Percentiles rank a stretch among this genome's conserved stretches.
phyloP scores from a whole-genome alignment of 2,329 filamentous ascomycete genomes.

The Penicillium frequentans region DNA sequence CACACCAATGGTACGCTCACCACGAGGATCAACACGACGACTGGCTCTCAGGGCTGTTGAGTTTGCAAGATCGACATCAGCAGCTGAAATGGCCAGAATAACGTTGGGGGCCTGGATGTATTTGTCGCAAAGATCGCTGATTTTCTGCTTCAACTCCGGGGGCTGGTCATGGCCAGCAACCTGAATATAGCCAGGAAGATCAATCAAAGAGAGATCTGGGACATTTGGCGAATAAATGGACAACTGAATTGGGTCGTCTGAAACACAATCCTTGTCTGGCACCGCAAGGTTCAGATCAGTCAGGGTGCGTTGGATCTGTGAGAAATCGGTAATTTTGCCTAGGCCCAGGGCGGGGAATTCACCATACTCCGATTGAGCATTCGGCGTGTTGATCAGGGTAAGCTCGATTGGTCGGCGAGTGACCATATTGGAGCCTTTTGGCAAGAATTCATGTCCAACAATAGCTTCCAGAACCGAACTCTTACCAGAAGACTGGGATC shows the following conservation, averaged over 20 bases:
- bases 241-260: slow-evolving; percentile 93
- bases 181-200: slow-evolving; percentile 96
- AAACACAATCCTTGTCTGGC: slow-evolving; percentile 85
- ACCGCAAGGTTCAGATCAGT: slow-evolving; percentile 95
- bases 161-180: slow-evolving; percentile 91
- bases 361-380: slow-evolving; percentile 83
- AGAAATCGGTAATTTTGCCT: slow-evolving; percentile 86
- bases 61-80: slow-evolving; percentile 95
- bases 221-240: slow-evolving; percentile 95
- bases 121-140: slow-evolving; percentile 93
- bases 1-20: slow-evolving; percentile 96
- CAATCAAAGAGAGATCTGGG: slow-evolving; percentile 91
- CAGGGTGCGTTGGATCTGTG: slow-evolving; percentile 78
- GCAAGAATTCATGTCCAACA: slow-evolving; percentile 95
- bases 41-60: slow-evolving; percentile 90
- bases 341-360: slow-evolving; percentile 93
- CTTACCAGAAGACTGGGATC: slow-evolving; percentile 96
- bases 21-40: slow-evolving; percentile 85
- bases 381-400: slow-evolving; percentile 91
- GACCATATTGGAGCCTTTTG: slow-evolving; percentile 99
- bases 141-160: slow-evolving; percentile 88
- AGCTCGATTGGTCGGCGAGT: slow-evolving; percentile 93
- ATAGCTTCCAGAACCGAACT: slow-evolving; percentile 96
- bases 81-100: slow-evolving; percentile 94
- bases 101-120: slow-evolving; percentile 97